A percentile compares a stretch with the other conserved stretches of the same genome.
Evolutionary conservation across 371 early-diverging fungal species (phyloP).

Genomic region (Rhizopus arrhizus): DNA sequence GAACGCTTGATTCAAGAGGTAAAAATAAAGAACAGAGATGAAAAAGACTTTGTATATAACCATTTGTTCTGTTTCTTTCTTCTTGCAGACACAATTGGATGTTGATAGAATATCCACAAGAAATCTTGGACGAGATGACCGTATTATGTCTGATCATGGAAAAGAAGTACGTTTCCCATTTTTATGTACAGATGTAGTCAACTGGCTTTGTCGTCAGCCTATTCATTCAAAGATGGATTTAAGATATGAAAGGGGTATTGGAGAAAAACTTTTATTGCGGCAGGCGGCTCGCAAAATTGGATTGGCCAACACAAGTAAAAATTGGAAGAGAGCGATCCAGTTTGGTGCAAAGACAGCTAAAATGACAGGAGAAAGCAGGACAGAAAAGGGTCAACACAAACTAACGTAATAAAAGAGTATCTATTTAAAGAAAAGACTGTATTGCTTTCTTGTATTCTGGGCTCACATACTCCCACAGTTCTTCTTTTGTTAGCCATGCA

Average conservation of each 20-base stretch:
- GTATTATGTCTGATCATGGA: slow-evolving; percentile 87
- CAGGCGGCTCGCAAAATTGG: slow-evolving; percentile 65
- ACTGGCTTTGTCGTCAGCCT: slow-evolving; percentile 67
- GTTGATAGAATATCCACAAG: slow-evolving; percentile 82
- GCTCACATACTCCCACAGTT: slow-evolving; percentile 61
- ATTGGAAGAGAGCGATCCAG: slow-evolving; percentile 93
- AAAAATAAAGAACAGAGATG: slow-evolving; percentile 7
- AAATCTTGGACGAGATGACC: slow-evolving; percentile 92
- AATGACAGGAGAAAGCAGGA: slow-evolving; percentile 71
- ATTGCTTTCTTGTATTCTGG: slow-evolving; percentile 26
- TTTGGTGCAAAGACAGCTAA: slow-evolving; percentile 95
- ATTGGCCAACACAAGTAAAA: slow-evolving; percentile 51
- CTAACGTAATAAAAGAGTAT: slow-evolving; percentile 13
- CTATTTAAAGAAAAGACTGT: slow-evolving; percentile 2
- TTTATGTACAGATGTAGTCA: slow-evolving; percentile 73
- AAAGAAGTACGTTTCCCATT: slow-evolving; percentile 92
- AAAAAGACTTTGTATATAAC: too few species aligned
- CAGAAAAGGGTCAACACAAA: slow-evolving; percentile 67
- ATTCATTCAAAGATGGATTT: slow-evolving; percentile 83
- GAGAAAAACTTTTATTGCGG: slow-evolving; percentile 90
- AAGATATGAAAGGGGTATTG: slow-evolving; percentile 78
- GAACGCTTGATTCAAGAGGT: slow-evolving; percentile 68
- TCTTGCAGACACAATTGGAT: slow-evolving; percentile 75
- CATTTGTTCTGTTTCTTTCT: not conserved
- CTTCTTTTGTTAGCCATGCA: slow-evolving; percentile 85